Evolutionary conservation across 176 grass and related monocot genomes (phyloP).

Genomic region (Areca catechu): DNA sequence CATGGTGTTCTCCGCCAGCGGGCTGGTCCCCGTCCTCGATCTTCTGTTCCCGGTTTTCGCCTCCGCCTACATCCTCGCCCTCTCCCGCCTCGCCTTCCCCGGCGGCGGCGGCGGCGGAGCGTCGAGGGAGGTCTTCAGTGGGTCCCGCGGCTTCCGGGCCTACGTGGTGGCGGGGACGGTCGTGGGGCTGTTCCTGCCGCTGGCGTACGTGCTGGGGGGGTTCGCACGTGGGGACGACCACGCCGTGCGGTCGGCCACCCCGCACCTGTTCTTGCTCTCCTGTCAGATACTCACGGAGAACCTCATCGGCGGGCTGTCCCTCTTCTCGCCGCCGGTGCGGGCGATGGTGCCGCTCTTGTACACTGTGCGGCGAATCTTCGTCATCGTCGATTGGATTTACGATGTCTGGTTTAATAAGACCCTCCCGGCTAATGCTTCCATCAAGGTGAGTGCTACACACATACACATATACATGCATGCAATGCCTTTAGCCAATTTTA

Average conservation of each 20-base stretch:
- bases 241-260: slow-evolving; percentile 55
- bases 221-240: slow-evolving; percentile 74
- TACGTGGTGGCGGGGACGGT: slow-evolving; percentile 68
- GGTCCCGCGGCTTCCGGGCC: slow-evolving; percentile 40
- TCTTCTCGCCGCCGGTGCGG: slow-evolving; percentile 71
- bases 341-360: slow-evolving; percentile 76
- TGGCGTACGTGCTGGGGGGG: slow-evolving; percentile 87
- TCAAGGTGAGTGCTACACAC: slow-evolving; percentile 16
- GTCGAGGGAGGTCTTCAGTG: slow-evolving; percentile 38
- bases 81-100: slow-evolving; percentile 69
- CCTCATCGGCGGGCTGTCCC: slow-evolving; percentile 45
- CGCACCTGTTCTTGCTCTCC: slow-evolving; percentile 80
- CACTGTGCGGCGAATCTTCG: slow-evolving; percentile 67
- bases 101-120: slow-evolving; percentile 19
- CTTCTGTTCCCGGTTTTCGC: too few species aligned
- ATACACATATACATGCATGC: neutral
- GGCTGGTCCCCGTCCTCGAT: slow-evolving; percentile 43
- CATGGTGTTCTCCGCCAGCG: slow-evolving; percentile 92
- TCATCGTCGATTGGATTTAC: slow-evolving; percentile 65
- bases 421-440: neutral
- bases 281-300: slow-evolving; percentile 97
- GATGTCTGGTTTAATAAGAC: slow-evolving; percentile 36
- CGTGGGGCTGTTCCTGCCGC: slow-evolving; percentile 72
- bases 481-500: too few species aligned
- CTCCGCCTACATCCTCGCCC: neutral